Evolutionary conservation across 257 asterid genomes (phyloP).

Genomic region (Thymus quinquecostatus): DNA sequence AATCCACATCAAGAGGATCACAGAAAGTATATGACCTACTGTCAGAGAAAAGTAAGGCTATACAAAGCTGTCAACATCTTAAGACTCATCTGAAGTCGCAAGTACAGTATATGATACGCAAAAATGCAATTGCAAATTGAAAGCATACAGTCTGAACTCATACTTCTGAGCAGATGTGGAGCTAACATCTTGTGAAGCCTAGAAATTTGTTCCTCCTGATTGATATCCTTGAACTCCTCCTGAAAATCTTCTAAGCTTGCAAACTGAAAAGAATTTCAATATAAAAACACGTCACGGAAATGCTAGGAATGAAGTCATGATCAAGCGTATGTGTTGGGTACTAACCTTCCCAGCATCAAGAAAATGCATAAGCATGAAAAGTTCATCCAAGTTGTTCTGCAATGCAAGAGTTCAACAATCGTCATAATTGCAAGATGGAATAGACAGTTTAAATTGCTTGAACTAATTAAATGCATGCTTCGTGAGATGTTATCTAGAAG

Average conservation of each 20-base stretch:
- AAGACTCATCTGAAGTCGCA: conserved; percentile 2
- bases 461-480: conserved; percentile 21
- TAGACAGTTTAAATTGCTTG: conserved; percentile 2
- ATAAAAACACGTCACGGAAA: conserved; percentile 16
- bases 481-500: conserved; percentile 22
- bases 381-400: conserved; percentile 99
- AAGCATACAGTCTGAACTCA: conserved; percentile 38
- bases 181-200: conserved; percentile 99
- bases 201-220: conserved; percentile 96
- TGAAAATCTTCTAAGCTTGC: conserved; percentile 94
- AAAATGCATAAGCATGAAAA: conserved; percentile 99
- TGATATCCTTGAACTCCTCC: conserved; percentile 97
- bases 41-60: not conserved
- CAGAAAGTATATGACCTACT: not conserved
- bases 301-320: conserved; percentile 22
- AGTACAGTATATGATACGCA: not conserved
- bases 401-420: conserved; percentile 40
- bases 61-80: not conserved
- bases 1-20: not conserved
- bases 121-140: conserved; percentile 31
- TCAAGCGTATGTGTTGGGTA: conserved; percentile 27
- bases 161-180: conserved; percentile 98
- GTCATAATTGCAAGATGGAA: conserved; percentile 25
- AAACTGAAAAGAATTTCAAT: conserved; percentile 61
- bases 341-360: conserved; percentile 99